Evolutionary conservation across 495 filamentous ascomycete genomes (phyloP).

Genomic region (Daldinia loculata): DNA sequence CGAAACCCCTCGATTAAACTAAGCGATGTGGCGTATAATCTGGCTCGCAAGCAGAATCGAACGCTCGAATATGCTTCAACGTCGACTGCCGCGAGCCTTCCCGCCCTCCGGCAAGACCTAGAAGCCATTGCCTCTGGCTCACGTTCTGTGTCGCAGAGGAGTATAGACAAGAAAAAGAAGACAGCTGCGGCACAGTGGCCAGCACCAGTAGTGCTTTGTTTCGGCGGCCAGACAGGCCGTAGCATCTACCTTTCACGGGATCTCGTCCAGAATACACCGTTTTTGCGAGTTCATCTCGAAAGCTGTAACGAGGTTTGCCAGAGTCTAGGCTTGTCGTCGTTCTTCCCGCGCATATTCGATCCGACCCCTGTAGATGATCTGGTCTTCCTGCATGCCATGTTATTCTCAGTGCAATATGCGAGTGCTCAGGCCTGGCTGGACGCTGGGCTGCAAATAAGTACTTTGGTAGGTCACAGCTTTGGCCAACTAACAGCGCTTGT

Average conservation of each 20-base stretch:
- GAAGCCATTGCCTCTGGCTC: slow-evolving; percentile 11
- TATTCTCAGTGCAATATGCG: slow-evolving; percentile 62
- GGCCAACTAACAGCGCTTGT: slow-evolving; percentile 61
- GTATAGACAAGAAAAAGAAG: slow-evolving; percentile 19
- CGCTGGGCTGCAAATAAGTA: slow-evolving; percentile 50
- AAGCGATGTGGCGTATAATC: slow-evolving; percentile 14
- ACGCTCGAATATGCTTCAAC: slow-evolving; percentile 15
- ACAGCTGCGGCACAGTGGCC: slow-evolving; percentile 12
- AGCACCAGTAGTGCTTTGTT: slow-evolving; percentile 57
- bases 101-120: slow-evolving; percentile 2
- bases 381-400: slow-evolving; percentile 54
- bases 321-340: slow-evolving; percentile 45
- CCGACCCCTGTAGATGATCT: slow-evolving; percentile 47
- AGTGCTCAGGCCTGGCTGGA: slow-evolving; percentile 61
- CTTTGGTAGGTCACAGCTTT: slow-evolving; percentile 63
- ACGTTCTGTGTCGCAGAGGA: slow-evolving; percentile 6
- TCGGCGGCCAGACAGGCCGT: slow-evolving; percentile 59
- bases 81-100: slow-evolving; percentile 3
- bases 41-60: slow-evolving; percentile 22
- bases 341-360: slow-evolving; percentile 63
- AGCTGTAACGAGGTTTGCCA: slow-evolving; percentile 45
- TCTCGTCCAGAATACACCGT: slow-evolving; percentile 44
- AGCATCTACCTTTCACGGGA: slow-evolving; percentile 51
- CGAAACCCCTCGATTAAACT: slow-evolving; percentile 14
- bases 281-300: slow-evolving; percentile 51